These are phyloP conservation scores for Penicillium sp. DNA, from an alignment of 2,329 filamentous ascomycete genomes.

Conservation along the genomic window DNA sequence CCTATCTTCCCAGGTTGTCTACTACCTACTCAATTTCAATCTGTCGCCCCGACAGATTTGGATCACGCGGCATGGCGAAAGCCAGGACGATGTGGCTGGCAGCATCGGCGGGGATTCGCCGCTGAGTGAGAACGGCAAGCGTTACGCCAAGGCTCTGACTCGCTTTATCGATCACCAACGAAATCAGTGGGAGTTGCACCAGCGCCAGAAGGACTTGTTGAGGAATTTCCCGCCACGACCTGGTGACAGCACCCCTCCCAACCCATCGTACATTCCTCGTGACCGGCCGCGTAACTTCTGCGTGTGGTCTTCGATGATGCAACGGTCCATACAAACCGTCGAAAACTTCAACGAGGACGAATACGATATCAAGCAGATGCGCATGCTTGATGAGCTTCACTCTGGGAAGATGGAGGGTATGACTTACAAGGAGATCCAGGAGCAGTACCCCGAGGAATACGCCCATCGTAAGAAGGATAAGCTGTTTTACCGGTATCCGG, in stretches of 20 bases:
- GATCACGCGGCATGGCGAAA: slow-evolving; percentile 95
- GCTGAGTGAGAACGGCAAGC: slow-evolving; percentile 72
- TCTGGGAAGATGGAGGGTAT: slow-evolving; percentile 89
- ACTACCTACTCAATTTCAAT: slow-evolving; percentile 95
- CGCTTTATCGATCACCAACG: slow-evolving; percentile 79
- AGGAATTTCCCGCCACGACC: slow-evolving; percentile 84
- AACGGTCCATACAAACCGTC: slow-evolving; percentile 80
- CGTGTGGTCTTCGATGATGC: slow-evolving; percentile 97
- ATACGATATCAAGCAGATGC: slow-evolving; percentile 95
- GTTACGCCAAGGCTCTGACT: slow-evolving; percentile 74
- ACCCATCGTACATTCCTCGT: slow-evolving; percentile 64
- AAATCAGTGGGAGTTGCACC: slow-evolving; percentile 74
- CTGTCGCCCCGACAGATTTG: slow-evolving; percentile 92
- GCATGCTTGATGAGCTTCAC: slow-evolving; percentile 95
- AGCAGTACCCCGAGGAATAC: slow-evolving; percentile 76
- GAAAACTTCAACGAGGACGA: slow-evolving; percentile 93
- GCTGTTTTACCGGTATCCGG: slow-evolving; percentile 92
- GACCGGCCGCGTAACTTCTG: slow-evolving; percentile 81
- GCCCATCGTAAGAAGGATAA: slow-evolving; percentile 76
- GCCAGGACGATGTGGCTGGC: slow-evolving; percentile 76
- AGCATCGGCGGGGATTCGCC: slow-evolving; percentile 89
- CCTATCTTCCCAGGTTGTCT: slow-evolving; percentile 84
- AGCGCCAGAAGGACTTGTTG: slow-evolving; percentile 70
- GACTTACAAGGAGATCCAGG: slow-evolving; percentile 85
- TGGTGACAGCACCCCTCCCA: slow-evolving; percentile 89